These are phyloP conservation scores for Alternaria gansuensis DNA, from an alignment of 2,329 filamentous ascomycete species.

Conservation along the genomic window DNA sequence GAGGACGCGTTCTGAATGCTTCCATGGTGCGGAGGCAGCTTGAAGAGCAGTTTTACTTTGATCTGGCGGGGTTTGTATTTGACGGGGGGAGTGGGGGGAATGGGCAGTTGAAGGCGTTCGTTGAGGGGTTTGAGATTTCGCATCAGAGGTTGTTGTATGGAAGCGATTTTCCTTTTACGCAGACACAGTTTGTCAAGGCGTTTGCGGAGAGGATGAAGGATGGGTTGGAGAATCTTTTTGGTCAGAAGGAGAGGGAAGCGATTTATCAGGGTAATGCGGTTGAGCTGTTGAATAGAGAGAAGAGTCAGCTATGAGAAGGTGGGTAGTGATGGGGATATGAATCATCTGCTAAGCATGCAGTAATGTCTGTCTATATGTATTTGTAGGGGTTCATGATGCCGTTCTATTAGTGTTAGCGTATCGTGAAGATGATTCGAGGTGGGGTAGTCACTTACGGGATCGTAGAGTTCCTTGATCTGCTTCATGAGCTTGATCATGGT, in stretches of 20 bases:
- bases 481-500: constrained; percentile 92
- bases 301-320: constrained; percentile 4
- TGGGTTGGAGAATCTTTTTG: constrained; percentile 53
- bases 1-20: constrained; percentile 39
- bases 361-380: constrained; percentile 69
- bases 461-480: constrained; percentile 91
- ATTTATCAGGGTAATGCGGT: constrained; percentile 54
- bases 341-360: constrained; percentile 10
- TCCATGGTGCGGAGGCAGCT: constrained; percentile 47
- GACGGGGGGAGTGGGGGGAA: constrained; percentile 45
- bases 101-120: constrained; percentile 60
- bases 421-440: background rate
- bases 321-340: background rate
- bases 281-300: constrained; percentile 37
- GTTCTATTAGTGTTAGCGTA: constrained; percentile 66
- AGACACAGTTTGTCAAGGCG: constrained; percentile 47
- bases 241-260: constrained; percentile 45
- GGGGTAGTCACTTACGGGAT: constrained; percentile 74
- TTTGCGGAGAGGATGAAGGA: constrained; percentile 56
- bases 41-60: constrained; percentile 60
- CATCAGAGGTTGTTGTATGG: constrained; percentile 61
- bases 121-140: constrained; percentile 54
- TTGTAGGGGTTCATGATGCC: constrained; percentile 99
- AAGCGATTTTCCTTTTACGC: constrained; percentile 63
- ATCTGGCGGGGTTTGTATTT: constrained; percentile 63